A percentile compares a stretch with the other conserved stretches of the same genome.
Conservation (phyloP, 352 stramenopile genomes). For the Elongisporangium undulatum region DNA sequence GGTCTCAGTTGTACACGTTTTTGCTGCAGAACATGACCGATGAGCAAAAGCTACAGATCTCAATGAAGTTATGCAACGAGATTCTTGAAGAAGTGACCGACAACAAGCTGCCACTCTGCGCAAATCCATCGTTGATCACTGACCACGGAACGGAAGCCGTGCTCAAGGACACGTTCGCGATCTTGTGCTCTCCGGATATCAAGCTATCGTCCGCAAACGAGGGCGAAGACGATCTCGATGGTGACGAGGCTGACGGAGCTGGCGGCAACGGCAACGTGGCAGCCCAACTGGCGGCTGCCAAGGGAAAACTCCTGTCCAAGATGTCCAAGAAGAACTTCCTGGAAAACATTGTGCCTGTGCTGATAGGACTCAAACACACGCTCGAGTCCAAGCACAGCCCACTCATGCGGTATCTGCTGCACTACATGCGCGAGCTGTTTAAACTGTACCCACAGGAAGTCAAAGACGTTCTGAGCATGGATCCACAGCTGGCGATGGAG, state of each 20-base stretch:
- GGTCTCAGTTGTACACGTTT: conserved; percentile 92
- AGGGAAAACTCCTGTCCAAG: conserved; percentile 92
- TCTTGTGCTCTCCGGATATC: conserved; percentile 84
- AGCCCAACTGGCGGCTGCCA: conserved; percentile 84
- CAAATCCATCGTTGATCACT: conserved; percentile 71
- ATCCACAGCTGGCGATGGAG: conserved; percentile 94
- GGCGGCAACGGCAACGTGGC: conserved; percentile 29
- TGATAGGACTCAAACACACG: conserved; percentile 95
- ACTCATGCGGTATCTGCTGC: conserved; percentile 91
- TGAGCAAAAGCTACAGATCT: conserved; percentile 95
- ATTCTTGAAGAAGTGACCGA: conserved; percentile 90
- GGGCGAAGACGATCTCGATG: conserved; percentile 47
- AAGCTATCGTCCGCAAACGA: conserved; percentile 65
- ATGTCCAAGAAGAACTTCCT: conserved; percentile 97
- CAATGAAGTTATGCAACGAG: conserved; percentile 92
- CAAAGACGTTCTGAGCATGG: conserved; percentile 89
- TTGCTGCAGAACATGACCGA: conserved; percentile 94
- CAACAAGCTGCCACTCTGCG: conserved; percentile 61
- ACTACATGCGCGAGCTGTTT: conserved; percentile 94
- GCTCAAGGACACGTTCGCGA: conserved; percentile 83
- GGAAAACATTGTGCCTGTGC: conserved; percentile 95
- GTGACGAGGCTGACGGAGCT: conserved; percentile 64
- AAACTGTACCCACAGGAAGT: conserved; percentile 92
- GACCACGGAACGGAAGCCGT: conserved; percentile 87
- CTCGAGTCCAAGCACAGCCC: conserved; percentile 93